Conservation (phyloP, 2,329 filamentous ascomycete genomes). For the Penicillium psychrosexuale region DNA sequence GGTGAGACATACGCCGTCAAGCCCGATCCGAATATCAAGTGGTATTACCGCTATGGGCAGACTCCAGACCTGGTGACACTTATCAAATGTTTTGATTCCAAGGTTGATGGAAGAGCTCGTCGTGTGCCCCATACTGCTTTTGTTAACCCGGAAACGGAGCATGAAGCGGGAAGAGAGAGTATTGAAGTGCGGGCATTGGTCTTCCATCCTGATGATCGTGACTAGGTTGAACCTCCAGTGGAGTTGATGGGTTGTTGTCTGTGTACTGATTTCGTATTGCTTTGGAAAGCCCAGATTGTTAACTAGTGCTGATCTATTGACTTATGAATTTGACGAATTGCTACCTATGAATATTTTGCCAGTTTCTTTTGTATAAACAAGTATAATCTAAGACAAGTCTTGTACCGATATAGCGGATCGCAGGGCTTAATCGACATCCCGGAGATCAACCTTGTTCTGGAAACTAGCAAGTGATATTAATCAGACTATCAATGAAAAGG, state of each 20-base stretch:
- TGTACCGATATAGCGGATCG: not conserved
- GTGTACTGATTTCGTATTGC: not conserved
- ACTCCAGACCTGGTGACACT: conserved; percentile 54
- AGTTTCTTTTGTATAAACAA: no score
- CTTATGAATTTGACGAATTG: not conserved
- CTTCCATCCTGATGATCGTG: conserved; percentile 46
- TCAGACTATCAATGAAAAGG: not conserved
- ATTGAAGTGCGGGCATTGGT: conserved; percentile 57
- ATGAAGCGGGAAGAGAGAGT: conserved; percentile 47
- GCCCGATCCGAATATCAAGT: conserved; percentile 46
- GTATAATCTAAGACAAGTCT: not conserved
- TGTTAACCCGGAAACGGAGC: conserved; percentile 47
- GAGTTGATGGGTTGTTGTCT: not conserved
- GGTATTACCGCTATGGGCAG: conserved; percentile 55
- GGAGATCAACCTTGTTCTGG: not conserved
- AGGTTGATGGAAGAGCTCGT: conserved; percentile 53
- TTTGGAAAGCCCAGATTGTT: not conserved
- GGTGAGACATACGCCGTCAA: conserved; percentile 52
- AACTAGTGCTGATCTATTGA: not conserved
- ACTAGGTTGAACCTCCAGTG: conserved; percentile 9
- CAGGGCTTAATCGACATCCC: not conserved
- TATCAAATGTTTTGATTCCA: conserved; percentile 62
- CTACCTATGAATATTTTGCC: not conserved
- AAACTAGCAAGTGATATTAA: not conserved
- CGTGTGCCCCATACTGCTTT: conserved; percentile 58